Conservation (phyloP, 2,329 filamentous ascomycete species). For the Mycogone perniciosa region DNA sequence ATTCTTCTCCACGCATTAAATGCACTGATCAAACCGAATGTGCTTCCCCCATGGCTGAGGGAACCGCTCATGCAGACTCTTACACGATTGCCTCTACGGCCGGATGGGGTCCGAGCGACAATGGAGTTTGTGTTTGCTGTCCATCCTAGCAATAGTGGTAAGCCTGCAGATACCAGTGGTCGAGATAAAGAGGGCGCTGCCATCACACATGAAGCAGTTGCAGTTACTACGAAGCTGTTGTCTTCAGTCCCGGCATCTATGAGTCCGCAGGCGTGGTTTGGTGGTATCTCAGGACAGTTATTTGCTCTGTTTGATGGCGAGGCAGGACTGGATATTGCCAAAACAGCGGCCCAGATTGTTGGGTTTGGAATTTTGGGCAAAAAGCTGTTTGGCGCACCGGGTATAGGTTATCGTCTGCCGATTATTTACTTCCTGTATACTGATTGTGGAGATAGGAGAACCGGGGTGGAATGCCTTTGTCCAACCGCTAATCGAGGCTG, state of each 20-base stretch:
- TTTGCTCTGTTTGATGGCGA: slow-evolving; percentile 54
- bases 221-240: slow-evolving; percentile 55
- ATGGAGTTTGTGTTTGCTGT: slow-evolving; percentile 67
- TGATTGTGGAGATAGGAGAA: slow-evolving; percentile 31
- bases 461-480: slow-evolving; percentile 59
- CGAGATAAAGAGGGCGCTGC: slow-evolving; percentile 53
- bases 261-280: slow-evolving; percentile 52
- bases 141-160: slow-evolving; percentile 48
- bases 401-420: slow-evolving; percentile 22
- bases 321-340: slow-evolving; percentile 29
- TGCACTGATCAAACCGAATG: slow-evolving; percentile 54
- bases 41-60: slow-evolving; percentile 55
- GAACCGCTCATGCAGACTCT: slow-evolving; percentile 50
- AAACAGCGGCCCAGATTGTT: slow-evolving; percentile 32
- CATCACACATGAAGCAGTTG: slow-evolving; percentile 63
- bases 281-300: slow-evolving; percentile 54
- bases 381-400: slow-evolving; percentile 57
- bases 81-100: slow-evolving; percentile 54
- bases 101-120: slow-evolving; percentile 58
- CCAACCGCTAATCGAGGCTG: slow-evolving; percentile 46
- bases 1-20: slow-evolving; percentile 57
- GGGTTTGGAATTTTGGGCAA: slow-evolving; percentile 59
- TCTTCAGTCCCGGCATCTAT: slow-evolving; percentile 52
- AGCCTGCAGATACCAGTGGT: slow-evolving; percentile 32
- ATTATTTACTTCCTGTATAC: not conserved